Conservation (phyloP, 2,329 filamentous ascomycete genomes). For the Colletotrichum sp. region DNA sequence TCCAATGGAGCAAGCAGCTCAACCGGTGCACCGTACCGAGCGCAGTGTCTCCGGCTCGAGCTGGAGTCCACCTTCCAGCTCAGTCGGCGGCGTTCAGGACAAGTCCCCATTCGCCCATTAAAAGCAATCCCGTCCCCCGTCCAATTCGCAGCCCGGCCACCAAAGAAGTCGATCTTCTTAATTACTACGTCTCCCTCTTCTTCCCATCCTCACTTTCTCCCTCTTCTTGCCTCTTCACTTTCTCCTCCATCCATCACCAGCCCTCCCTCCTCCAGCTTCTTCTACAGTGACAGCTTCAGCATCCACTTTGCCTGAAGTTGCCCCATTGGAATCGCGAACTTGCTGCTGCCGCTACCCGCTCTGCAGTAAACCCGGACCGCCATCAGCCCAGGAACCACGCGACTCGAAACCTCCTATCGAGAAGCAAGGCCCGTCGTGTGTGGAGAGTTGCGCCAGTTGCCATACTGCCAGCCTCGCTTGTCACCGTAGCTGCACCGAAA, state of each 20-base stretch:
- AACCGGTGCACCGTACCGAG: conserved; percentile 6
- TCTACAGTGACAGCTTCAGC: background rate
- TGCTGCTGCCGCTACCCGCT: conserved; percentile 17
- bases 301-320: background rate
- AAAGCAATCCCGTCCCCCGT: conserved; percentile 20
- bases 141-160: conserved; percentile 14
- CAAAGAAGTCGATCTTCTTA: conserved; percentile 13
- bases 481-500: conserved; percentile 1
- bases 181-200: conserved; percentile 5
- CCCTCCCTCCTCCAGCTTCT: background rate
- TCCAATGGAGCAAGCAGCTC: background rate
- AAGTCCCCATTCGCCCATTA: conserved; percentile 21
- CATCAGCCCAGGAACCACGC: conserved; percentile 9
- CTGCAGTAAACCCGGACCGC: background rate
- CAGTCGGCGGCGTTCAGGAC: background rate
- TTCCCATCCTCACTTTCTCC: background rate
- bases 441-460: conserved; percentile 17
- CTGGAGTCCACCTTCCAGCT: conserved; percentile 12
- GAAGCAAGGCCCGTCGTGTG: background rate
- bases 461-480: background rate
- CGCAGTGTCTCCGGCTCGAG: conserved; percentile 12
- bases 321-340: background rate
- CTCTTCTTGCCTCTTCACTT: background rate
- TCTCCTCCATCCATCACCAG: background rate
- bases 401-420: background rate